Evolutionary conservation across 1,139 yeast species (phyloP).

Genomic region (Candida labiduridarum): DNA sequence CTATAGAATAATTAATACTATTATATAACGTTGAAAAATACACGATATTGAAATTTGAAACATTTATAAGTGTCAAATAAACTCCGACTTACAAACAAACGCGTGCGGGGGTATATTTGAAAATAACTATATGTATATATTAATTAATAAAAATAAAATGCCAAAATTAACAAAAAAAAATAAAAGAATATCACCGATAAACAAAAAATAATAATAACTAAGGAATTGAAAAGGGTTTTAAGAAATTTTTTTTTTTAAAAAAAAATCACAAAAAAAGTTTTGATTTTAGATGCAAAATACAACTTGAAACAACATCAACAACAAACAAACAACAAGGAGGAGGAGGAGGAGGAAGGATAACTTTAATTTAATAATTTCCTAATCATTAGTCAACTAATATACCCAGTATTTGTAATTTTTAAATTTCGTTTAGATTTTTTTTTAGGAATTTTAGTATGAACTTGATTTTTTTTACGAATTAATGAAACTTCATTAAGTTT

Average conservation of each 20-base stretch:
- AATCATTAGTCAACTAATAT: neutral
- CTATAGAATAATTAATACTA: too few relatives aligned
- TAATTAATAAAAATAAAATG: neutral
- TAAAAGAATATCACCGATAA: neutral
- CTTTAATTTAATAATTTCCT: too few relatives aligned
- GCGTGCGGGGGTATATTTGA: too few relatives aligned
- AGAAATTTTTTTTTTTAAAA: neutral
- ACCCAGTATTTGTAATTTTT: neutral
- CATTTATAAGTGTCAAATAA: too few relatives aligned
- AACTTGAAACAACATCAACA: neutral
- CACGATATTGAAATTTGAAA: too few relatives aligned
- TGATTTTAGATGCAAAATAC: neutral
- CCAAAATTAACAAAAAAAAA: neutral
- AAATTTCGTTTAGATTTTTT: constrained; percentile 7
- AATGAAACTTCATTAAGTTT: constrained; percentile 37
- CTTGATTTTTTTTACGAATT: constrained; percentile 33
- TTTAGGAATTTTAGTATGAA: constrained; percentile 6
- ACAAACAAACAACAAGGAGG: neutral
- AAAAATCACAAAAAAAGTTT: too few relatives aligned
- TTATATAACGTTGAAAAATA: too few relatives aligned
- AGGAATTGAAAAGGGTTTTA: neutral
- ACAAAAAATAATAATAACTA: neutral
- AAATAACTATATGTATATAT: neutral
- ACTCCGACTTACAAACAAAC: too few relatives aligned
- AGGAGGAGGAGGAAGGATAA: too few relatives aligned